Percentiles rank a stretch among this genome's conserved stretches.
These are phyloP conservation scores for Kuraishia hungarica DNA, from an alignment of 805 yeast genomes.

Conservation along the genomic window DNA sequence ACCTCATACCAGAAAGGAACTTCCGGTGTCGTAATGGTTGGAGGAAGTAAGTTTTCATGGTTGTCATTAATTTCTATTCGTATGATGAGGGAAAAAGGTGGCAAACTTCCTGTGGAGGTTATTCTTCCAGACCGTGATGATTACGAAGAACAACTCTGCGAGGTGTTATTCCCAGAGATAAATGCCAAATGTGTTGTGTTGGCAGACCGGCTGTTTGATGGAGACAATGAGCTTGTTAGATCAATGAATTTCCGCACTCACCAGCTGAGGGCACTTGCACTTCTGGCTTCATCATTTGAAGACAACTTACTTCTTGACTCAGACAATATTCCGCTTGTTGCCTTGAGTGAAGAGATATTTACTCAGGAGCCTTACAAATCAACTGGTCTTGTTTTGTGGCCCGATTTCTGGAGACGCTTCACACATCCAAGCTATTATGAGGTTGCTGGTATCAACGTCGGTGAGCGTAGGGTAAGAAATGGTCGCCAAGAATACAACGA, in stretches of 20 bases:
- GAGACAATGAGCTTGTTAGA: conserved; percentile 10
- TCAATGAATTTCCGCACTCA: conserved; percentile 20
- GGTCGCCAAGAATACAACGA: conserved; percentile 10
- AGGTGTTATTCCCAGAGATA: conserved; percentile 25
- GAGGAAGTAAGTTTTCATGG: conserved; percentile 50
- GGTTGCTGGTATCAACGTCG: conserved; percentile 36
- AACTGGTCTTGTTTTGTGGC: conserved; percentile 50
- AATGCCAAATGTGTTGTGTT: conserved; percentile 33
- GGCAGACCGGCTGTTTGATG: conserved; percentile 27
- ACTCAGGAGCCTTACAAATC: conserved; percentile 32
- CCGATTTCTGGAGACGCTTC: conserved; percentile 63
- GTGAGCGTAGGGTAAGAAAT: conserved; percentile 26
- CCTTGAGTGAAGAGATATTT: conserved; percentile 45
- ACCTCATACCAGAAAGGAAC: conserved; percentile 21
- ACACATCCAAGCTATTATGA: conserved; percentile 52
- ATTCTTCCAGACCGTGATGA: conserved; percentile 29
- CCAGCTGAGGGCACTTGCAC: conserved; percentile 28
- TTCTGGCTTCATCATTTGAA: conserved; percentile 37
- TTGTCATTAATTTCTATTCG: conserved; percentile 37
- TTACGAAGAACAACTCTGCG: conserved; percentile 31
- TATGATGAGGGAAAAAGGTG: conserved; percentile 28
- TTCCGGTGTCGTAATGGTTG: conserved; percentile 55
- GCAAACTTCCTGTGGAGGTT: conserved; percentile 33
- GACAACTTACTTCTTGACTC: conserved; percentile 36
- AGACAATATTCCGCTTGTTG: conserved; percentile 38